phyloP scores from a whole-genome alignment of 768 basidiomycete genomes.

The Lentinula boryana region DNA sequence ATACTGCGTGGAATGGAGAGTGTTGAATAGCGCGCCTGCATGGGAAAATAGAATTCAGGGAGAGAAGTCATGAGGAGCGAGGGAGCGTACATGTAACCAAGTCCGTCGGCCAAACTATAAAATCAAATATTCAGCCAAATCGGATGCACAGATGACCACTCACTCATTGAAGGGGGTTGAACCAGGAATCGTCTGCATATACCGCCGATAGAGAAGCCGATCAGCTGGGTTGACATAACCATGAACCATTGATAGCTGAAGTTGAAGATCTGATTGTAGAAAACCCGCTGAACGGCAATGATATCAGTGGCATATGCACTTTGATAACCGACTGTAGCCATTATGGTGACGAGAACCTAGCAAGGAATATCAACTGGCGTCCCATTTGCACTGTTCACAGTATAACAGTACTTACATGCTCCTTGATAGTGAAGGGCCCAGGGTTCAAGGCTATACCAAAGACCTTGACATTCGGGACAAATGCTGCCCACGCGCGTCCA shows the following conservation, averaged over 20 bases:
- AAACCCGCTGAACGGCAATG: slow-evolving; percentile 70
- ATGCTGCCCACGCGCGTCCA: slow-evolving; percentile 51
- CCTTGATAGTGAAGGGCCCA: slow-evolving; percentile 72
- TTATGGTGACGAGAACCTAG: slow-evolving; percentile 52
- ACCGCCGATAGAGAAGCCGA: slow-evolving; percentile 79
- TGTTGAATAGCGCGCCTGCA: slow-evolving; percentile 56
- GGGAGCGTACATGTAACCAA: slow-evolving; percentile 62
- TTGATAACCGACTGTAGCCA: slow-evolving; percentile 30
- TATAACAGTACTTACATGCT: slow-evolving; percentile 41
- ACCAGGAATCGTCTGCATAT: slow-evolving; percentile 73
- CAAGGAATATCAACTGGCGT: slow-evolving; percentile 9
- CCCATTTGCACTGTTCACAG: slow-evolving; percentile 8
- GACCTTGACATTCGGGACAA: slow-evolving; percentile 46
- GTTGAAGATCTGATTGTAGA: slow-evolving; percentile 59
- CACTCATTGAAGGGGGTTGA: slow-evolving; percentile 65
- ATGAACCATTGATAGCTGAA: slow-evolving; percentile 72
- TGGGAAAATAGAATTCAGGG: not conserved
- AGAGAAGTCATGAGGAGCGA: slow-evolving; percentile 10
- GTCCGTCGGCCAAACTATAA: slow-evolving; percentile 73
- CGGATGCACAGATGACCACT: slow-evolving; percentile 13
- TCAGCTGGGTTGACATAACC: slow-evolving; percentile 69
- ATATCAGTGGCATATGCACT: slow-evolving; percentile 75
- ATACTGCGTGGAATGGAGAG: slow-evolving; percentile 68
- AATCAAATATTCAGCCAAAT: slow-evolving; percentile 23
- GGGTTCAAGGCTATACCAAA: slow-evolving; percentile 53